Conservation (phyloP, 2,329 filamentous ascomycete genomes). For the Escovopsis sp. region DNA sequence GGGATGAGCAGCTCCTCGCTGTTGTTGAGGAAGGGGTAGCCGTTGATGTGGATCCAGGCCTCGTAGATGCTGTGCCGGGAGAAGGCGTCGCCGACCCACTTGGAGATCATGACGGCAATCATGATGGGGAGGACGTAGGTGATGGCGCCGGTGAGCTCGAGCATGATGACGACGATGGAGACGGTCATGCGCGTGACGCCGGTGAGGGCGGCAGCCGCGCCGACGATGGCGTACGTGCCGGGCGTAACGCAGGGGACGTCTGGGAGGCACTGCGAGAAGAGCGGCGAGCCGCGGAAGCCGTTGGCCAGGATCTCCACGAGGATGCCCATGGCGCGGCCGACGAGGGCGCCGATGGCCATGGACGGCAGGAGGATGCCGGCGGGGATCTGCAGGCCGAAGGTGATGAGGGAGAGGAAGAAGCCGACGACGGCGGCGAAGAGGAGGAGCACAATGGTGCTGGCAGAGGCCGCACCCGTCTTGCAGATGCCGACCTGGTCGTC, state of each 20-base stretch:
- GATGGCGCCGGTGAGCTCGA: slow-evolving; percentile 89
- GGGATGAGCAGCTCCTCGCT: slow-evolving; percentile 67
- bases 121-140: slow-evolving; percentile 97
- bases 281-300: slow-evolving; percentile 42
- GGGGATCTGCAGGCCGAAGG: slow-evolving; percentile 87
- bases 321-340: slow-evolving; percentile 78
- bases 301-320: slow-evolving; percentile 78
- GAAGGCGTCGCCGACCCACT: slow-evolving; percentile 96
- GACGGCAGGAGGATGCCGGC: slow-evolving; percentile 92
- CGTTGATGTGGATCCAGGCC: slow-evolving; percentile 91
- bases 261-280: slow-evolving; percentile 60
- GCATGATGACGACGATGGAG: slow-evolving; percentile 98
- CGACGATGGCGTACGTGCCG: slow-evolving; percentile 91
- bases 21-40: slow-evolving; percentile 90
- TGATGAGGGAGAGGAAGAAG: slow-evolving; percentile 72
- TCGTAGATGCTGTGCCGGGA: slow-evolving; percentile 91
- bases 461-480: slow-evolving; percentile 69
- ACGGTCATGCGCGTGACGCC: slow-evolving; percentile 94
- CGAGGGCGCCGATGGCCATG: slow-evolving; percentile 86
- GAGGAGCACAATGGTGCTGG: slow-evolving; percentile 68
- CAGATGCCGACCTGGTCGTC: slow-evolving; percentile 87
- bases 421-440: slow-evolving; percentile 70
- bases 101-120: slow-evolving; percentile 95
- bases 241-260: slow-evolving; percentile 82
- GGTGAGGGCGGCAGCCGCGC: slow-evolving; percentile 83